Evolutionary conservation across 2,329 filamentous ascomycete genomes (phyloP).

Genomic region (Lasiodiplodia theobromae): DNA sequence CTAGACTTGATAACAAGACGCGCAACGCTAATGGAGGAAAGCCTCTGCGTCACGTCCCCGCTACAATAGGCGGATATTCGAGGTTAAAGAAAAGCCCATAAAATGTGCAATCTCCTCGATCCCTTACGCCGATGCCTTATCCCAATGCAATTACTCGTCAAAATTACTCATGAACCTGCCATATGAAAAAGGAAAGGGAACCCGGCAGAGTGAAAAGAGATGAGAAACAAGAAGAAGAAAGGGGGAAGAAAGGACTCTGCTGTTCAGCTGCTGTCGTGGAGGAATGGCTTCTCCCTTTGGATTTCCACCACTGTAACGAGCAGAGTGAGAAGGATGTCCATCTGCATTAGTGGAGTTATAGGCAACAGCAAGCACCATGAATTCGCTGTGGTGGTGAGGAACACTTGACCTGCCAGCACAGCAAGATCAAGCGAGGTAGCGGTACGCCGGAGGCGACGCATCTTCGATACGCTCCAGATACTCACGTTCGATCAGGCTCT

Average conservation of each 20-base stretch:
- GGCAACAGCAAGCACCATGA: neutral
- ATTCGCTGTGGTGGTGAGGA: neutral
- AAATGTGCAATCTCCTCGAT: neutral
- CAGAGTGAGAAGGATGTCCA: neutral
- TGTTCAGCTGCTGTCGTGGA: conserved; percentile 4
- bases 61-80: neutral
- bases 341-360: neutral
- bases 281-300: no score
- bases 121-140: conserved; percentile 15
- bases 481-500: conserved; percentile 77
- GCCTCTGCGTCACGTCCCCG: neutral
- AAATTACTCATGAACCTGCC: neutral
- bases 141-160: conserved; percentile 14
- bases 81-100: neutral
- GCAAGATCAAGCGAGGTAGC: conserved; percentile 69
- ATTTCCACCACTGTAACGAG: neutral
- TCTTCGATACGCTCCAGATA: conserved; percentile 80
- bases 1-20: neutral
- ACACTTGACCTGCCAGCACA: neutral
- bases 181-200: conserved; percentile 2
- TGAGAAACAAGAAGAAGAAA: neutral
- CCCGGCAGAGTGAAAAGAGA: neutral
- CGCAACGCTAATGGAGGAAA: neutral
- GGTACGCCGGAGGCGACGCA: conserved; percentile 67
- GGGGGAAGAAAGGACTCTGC: neutral